These are phyloP conservation scores for Priceomyces melissophilus DNA, from an alignment of 805 yeast species.

Conservation along the genomic window DNA sequence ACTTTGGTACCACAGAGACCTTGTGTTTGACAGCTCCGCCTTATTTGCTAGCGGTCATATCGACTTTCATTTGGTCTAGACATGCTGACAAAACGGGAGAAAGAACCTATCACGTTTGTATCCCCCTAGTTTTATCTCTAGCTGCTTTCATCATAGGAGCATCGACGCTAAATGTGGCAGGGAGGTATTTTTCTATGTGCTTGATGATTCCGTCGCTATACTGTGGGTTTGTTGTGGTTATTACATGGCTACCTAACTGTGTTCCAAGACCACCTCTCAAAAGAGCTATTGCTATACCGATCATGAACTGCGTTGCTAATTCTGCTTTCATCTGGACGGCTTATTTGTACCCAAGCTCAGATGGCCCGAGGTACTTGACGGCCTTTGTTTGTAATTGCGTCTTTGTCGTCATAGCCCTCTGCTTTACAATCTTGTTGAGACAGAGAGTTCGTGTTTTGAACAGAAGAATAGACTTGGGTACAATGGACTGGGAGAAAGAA, in stretches of 20 bases:
- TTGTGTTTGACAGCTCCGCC: conserved; percentile 60
- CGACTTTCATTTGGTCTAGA: conserved; percentile 50
- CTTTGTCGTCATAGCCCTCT: conserved; percentile 39
- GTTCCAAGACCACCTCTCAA: conserved; percentile 58
- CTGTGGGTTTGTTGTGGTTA: conserved; percentile 50
- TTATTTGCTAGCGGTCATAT: conserved; percentile 47
- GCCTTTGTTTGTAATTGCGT: conserved; percentile 50
- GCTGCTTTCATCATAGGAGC: conserved; percentile 48
- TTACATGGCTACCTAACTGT: conserved; percentile 56
- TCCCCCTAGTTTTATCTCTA: conserved; percentile 42
- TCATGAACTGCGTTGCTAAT: conserved; percentile 55
- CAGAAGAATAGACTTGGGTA: conserved; percentile 41
- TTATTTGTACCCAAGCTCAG: conserved; percentile 44
- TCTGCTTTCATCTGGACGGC: conserved; percentile 57
- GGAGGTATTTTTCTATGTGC: conserved; percentile 58
- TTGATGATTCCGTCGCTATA: conserved; percentile 55
- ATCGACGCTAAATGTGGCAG: conserved; percentile 50
- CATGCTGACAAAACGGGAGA: conserved; percentile 60
- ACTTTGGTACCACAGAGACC: conserved; percentile 48
- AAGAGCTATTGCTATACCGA: conserved; percentile 55
- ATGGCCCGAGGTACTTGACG: conserved; percentile 44
- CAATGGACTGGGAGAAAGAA: conserved; percentile 49
- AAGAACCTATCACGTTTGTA: conserved; percentile 46
- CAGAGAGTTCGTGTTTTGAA: conserved; percentile 38
- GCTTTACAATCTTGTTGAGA: conserved; percentile 36